phyloP scores from a whole-genome alignment of 2,329 filamentous ascomycete genomes.

The Fusarium hainanense region DNA sequence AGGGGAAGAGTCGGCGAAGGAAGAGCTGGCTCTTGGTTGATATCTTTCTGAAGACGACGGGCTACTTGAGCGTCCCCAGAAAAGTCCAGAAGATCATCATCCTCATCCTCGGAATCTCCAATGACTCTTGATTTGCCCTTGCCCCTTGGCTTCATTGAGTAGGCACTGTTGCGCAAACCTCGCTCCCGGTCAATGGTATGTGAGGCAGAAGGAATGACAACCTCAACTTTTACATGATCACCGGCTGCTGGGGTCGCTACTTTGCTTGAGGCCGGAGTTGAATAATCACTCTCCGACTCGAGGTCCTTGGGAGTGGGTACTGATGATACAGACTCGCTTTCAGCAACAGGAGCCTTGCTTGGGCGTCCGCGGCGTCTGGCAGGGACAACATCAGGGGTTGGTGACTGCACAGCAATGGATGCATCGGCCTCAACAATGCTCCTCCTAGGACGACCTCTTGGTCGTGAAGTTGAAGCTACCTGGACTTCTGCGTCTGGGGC shows the following conservation, averaged over 20 bases:
- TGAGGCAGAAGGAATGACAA: conserved; percentile 42
- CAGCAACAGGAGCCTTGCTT: conserved; percentile 30
- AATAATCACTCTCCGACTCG: conserved; percentile 50
- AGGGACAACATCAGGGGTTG: conserved; percentile 4
- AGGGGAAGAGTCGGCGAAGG: conserved; percentile 10
- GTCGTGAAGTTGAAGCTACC: neutral
- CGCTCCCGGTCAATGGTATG: conserved; percentile 44
- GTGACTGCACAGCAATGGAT: conserved; percentile 2
- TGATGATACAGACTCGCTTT: conserved; percentile 50
- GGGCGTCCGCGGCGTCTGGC: conserved; percentile 33
- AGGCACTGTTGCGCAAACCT: conserved; percentile 57
- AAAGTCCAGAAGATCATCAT: conserved; percentile 46
- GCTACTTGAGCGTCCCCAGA: conserved; percentile 49
- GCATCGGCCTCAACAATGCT: conserved; percentile 14
- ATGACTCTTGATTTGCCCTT: conserved; percentile 56
- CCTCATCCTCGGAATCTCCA: conserved; percentile 56
- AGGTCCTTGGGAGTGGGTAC: conserved; percentile 46
- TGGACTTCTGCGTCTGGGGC: neutral
- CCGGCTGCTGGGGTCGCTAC: conserved; percentile 50
- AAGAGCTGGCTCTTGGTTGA: conserved; percentile 24
- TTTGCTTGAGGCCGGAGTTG: conserved; percentile 54
- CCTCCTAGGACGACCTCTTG: conserved; percentile 45
- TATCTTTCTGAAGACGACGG: conserved; percentile 51
- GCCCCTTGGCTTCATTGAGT: conserved; percentile 60
- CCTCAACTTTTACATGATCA: conserved; percentile 46